These are phyloP conservation scores for Xylaria bambusicola DNA, from an alignment of 495 filamentous ascomycete genomes.

Conservation along the genomic window DNA sequence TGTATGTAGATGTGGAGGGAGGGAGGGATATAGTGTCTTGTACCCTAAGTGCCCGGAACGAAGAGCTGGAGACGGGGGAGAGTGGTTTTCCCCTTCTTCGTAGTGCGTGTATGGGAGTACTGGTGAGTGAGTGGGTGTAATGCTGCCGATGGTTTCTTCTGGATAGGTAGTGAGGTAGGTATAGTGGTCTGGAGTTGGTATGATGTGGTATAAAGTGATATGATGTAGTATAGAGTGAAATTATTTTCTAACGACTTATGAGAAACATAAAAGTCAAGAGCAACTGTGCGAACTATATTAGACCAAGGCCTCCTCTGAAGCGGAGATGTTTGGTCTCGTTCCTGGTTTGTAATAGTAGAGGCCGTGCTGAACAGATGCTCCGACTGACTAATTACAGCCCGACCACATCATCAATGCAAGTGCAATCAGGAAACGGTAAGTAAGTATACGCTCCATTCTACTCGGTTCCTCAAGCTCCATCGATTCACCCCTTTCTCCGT, in stretches of 20 bases:
- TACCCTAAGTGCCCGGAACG: background rate
- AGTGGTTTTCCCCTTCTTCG: too few species aligned
- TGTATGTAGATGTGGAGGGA: background rate
- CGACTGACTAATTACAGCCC: conserved; percentile 14
- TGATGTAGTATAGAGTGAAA: background rate
- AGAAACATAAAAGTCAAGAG: background rate
- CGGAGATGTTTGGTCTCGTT: background rate
- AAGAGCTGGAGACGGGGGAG: too few species aligned
- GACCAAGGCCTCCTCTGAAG: background rate
- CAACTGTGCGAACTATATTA: conserved; percentile 11
- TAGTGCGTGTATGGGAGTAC: background rate
- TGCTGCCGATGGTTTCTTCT: background rate
- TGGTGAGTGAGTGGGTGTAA: too few species aligned
- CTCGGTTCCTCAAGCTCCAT: conserved; percentile 7
- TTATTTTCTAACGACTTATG: background rate
- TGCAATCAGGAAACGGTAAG: too few species aligned
- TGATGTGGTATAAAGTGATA: conserved; percentile 1
- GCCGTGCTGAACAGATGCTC: background rate
- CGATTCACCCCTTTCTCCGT: background rate
- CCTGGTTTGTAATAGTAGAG: conserved; percentile 19
- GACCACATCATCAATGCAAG: conserved; percentile 7
- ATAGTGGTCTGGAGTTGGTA: background rate
- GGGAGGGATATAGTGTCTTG: background rate
- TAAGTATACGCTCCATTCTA: too few species aligned
- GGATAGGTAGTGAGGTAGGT: background rate